Conservation (phyloP, 768 basidiomycete species). For the Boletales sp. region DNA sequence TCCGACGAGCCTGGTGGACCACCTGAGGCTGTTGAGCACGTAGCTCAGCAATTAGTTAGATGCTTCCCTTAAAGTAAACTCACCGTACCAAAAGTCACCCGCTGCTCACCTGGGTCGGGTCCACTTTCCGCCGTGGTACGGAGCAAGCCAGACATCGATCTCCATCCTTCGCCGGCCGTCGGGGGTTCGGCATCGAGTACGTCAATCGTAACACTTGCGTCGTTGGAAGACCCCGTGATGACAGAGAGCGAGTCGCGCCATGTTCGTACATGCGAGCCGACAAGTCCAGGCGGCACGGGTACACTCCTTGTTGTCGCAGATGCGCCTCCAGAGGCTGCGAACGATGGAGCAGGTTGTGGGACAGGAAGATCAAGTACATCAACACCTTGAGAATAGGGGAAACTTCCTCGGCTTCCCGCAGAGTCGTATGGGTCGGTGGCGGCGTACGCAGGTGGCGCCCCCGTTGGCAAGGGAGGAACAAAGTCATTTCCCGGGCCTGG, state of each 20-base stretch:
- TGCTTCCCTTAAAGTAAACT: conserved; percentile 25
- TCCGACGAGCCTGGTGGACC: conserved; percentile 37
- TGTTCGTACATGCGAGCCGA: conserved; percentile 22
- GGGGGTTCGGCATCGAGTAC: conserved; percentile 71
- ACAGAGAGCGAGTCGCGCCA: conserved; percentile 36
- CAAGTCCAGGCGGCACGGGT: conserved; percentile 38
- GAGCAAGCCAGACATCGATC: conserved; percentile 39
- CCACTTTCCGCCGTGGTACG: conserved; percentile 15
- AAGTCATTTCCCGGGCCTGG: conserved; percentile 4
- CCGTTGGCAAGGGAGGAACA: conserved; percentile 17
- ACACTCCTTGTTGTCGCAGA: conserved; percentile 17
- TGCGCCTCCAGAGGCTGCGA: conserved; percentile 38
- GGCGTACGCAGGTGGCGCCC: conserved; percentile 31
- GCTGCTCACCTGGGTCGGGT: conserved; percentile 31
- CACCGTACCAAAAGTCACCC: conserved; percentile 64
- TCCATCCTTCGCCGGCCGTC: conserved; percentile 57
- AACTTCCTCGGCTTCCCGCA: conserved; percentile 20
- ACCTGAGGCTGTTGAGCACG: conserved; percentile 38
- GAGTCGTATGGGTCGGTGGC: conserved; percentile 29
- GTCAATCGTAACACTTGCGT: conserved; percentile 45
- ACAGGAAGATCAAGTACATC: conserved; percentile 57
- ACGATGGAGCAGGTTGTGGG: conserved; percentile 54
- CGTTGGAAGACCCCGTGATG: conserved; percentile 31
- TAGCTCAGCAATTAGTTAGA: conserved; percentile 12
- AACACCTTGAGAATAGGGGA: conserved; percentile 27